These are phyloP conservation scores for Micractinium conductrix DNA, from an alignment of 139 green algal species.

Conservation along the genomic window DNA sequence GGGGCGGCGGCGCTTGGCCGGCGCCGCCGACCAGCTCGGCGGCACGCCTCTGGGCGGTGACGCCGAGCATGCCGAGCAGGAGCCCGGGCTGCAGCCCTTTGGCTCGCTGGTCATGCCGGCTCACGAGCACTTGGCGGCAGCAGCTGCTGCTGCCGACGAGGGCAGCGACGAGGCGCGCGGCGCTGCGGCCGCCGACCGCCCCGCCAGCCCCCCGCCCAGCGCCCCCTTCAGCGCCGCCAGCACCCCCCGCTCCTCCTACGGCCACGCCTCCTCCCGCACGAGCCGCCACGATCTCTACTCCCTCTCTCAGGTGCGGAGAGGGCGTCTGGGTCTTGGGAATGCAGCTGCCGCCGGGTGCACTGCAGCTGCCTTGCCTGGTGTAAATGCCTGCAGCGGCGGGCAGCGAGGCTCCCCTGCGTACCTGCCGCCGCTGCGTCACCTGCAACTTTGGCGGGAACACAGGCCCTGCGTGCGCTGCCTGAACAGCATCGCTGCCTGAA, in stretches of 20 bases:
- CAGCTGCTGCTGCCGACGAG: not conserved
- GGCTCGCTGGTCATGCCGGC: not conserved
- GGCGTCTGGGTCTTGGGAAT: not conserved
- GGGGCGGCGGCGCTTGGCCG: not conserved
- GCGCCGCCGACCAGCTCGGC: not conserved
- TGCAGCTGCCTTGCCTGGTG: not conserved
- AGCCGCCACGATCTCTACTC: conserved; percentile 10
- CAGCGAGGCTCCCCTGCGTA: too few species aligned
- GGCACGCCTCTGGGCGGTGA: not conserved
- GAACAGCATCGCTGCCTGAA: not conserved
- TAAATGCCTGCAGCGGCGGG: not conserved
- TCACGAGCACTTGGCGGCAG: not conserved
- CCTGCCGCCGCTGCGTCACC: too few species aligned
- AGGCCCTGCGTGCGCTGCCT: not conserved
- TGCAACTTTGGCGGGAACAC: not conserved
- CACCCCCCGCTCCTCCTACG: conserved; percentile 12
- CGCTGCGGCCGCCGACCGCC: not conserved
- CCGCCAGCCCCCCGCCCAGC: not conserved
- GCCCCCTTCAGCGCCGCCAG: not conserved
- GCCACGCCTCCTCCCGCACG: not conserved
- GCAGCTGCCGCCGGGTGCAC: not conserved
- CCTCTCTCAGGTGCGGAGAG: conserved; percentile 12
- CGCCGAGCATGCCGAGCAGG: not conserved
- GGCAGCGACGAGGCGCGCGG: too few species aligned
- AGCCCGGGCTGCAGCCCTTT: not conserved